Conservation (phyloP, 2,329 filamentous ascomycete genomes). For the Cladophialophora bantiana region DNA sequence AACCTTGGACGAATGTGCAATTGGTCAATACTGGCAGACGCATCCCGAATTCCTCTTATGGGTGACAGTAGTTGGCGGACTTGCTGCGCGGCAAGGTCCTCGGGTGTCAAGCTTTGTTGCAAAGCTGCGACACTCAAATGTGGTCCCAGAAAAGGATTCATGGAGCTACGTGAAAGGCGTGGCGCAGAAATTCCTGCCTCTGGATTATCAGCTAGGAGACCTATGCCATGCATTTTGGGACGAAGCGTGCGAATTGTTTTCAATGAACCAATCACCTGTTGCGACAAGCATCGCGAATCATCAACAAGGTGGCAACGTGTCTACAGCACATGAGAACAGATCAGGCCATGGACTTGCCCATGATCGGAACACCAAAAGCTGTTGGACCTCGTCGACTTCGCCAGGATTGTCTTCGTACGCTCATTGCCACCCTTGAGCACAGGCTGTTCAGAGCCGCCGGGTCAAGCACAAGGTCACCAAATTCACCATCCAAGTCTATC, state of each 20-base stretch:
- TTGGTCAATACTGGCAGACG: conserved; percentile 1
- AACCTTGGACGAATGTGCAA: conserved; percentile 4
- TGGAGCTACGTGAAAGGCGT: conserved; percentile 12
- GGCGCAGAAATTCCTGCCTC: conserved; percentile 11
- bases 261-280: background rate
- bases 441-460: too few relatives aligned
- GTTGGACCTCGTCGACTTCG: too few relatives aligned
- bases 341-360: too few relatives aligned
- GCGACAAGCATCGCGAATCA: background rate
- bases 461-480: too few relatives aligned
- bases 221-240: conserved; percentile 19
- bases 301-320: background rate
- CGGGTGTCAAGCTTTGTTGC: background rate
- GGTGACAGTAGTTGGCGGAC: conserved; percentile 15
- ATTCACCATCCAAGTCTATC: too few relatives aligned
- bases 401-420: too few relatives aligned
- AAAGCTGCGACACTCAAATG: background rate
- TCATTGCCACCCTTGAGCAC: too few relatives aligned
- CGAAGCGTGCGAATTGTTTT: conserved; percentile 6
- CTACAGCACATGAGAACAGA: background rate
- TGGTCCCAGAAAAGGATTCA: conserved; percentile 5
- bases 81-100: conserved; percentile 2
- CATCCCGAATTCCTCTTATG: conserved; percentile 16
- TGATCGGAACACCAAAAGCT: too few relatives aligned
- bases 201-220: conserved; percentile 13